A percentile compares a stretch with the other conserved stretches of the same genome.
phyloP scores from a whole-genome alignment of 2,329 filamentous ascomycete species.

The Scolecobasidium constrictum region DNA sequence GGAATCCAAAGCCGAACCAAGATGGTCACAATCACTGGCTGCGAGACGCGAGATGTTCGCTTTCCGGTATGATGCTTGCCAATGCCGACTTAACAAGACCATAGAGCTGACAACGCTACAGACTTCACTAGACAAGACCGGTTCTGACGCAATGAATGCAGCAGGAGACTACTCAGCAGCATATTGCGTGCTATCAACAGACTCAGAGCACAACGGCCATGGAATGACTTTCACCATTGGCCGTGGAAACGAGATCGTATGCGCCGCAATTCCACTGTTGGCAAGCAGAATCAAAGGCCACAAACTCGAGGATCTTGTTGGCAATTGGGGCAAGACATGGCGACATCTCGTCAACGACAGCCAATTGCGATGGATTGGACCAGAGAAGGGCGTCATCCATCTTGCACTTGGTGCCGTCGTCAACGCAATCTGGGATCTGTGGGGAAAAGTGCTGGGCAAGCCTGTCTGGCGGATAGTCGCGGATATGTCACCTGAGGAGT shows the following conservation, averaged over 20 bases:
- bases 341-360: slow-evolving; percentile 83
- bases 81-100: background rate
- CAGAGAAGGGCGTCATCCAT: slow-evolving; percentile 89
- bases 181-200: slow-evolving; percentile 85
- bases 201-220: slow-evolving; percentile 60
- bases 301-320: slow-evolving; percentile 65
- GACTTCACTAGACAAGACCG: slow-evolving; percentile 93
- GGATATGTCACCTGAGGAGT: slow-evolving; percentile 81
- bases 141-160: slow-evolving; percentile 93
- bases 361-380: slow-evolving; percentile 87
- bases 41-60: slow-evolving; percentile 37
- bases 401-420: slow-evolving; percentile 81
- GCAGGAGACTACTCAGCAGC: slow-evolving; percentile 86
- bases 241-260: slow-evolving; percentile 87
- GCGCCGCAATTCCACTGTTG: slow-evolving; percentile 68
- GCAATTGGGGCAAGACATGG: slow-evolving; percentile 82
- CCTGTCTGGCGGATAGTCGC: slow-evolving; percentile 85
- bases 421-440: slow-evolving; percentile 92
- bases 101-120: background rate
- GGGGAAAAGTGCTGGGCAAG: slow-evolving; percentile 77
- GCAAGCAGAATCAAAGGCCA: slow-evolving; percentile 65
- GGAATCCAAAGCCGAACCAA: no score
- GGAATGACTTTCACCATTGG: slow-evolving; percentile 84
- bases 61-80: slow-evolving; percentile 36
- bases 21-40: slow-evolving; percentile 37